Conservation (phyloP, 129 eudicot genomes). For the Ambrosia trifida region DNA sequence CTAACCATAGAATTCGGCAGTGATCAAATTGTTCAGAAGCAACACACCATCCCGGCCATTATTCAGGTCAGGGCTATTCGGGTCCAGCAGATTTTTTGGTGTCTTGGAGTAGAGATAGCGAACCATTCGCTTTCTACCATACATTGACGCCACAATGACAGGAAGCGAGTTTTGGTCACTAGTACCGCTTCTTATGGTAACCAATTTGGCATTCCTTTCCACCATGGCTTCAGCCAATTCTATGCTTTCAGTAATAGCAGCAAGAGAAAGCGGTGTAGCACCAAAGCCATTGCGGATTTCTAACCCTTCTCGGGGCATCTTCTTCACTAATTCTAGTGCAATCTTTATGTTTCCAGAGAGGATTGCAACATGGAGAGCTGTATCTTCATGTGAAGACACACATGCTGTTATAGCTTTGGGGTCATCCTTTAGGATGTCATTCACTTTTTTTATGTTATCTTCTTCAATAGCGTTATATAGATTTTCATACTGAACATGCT, state of each 20-base stretch:
- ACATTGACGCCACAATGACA: slow-evolving; percentile 51
- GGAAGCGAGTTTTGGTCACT: slow-evolving; percentile 46
- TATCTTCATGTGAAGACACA: slow-evolving; percentile 43
- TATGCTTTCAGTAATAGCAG: slow-evolving; percentile 37
- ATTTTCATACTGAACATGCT: slow-evolving; percentile 19
- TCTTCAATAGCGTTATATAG: slow-evolving; percentile 36
- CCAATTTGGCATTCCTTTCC: slow-evolving; percentile 33
- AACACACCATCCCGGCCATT: slow-evolving; percentile 40
- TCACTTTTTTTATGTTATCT: slow-evolving; percentile 5
- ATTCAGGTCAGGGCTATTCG: not conserved
- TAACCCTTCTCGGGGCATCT: slow-evolving; percentile 28
- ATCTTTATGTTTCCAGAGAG: slow-evolving; percentile 37
- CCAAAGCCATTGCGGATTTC: slow-evolving; percentile 43
- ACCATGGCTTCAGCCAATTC: slow-evolving; percentile 39
- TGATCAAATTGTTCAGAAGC: slow-evolving; percentile 49
- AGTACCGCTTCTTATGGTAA: slow-evolving; percentile 26
- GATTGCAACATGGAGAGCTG: slow-evolving; percentile 49
- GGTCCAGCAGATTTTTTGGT: slow-evolving; percentile 41
- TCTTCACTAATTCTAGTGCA: slow-evolving; percentile 38
- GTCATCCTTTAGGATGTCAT: slow-evolving; percentile 13
- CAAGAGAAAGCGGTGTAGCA: slow-evolving; percentile 47
- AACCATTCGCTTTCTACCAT: slow-evolving; percentile 52
- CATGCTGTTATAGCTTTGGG: slow-evolving; percentile 26
- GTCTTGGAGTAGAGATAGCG: slow-evolving; percentile 46
- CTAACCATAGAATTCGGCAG: slow-evolving; percentile 55